These are phyloP conservation scores for Rhodofomes roseus DNA, from an alignment of 1,284 basidiomycete genomes.

Conservation along the genomic window DNA sequence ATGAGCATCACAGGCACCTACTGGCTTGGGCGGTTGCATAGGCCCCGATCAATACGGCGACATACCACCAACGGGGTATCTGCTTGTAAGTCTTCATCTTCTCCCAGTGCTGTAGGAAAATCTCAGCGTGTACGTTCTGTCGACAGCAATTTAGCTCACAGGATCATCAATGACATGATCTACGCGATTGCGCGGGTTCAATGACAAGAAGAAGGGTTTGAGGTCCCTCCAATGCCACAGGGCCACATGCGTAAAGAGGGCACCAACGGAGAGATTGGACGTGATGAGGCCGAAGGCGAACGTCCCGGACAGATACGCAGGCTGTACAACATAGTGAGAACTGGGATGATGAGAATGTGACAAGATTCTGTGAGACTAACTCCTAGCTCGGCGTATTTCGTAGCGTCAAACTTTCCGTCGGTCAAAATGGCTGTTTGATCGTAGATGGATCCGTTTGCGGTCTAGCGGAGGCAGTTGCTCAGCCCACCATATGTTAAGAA, in stretches of 20 bases:
- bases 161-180: conserved; percentile 24
- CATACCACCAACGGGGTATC: conserved; percentile 37
- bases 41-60: conserved; percentile 37
- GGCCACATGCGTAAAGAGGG: conserved; percentile 24
- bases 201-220: conserved; percentile 22
- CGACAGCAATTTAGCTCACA: conserved; percentile 10
- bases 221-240: conserved; percentile 37
- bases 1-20: background rate
- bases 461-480: background rate
- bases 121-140: background rate
- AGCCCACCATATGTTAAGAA: background rate
- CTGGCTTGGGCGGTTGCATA: conserved; percentile 40
- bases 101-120: conserved; percentile 31
- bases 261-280: conserved; percentile 24
- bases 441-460: conserved; percentile 35
- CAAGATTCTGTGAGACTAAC: conserved; percentile 6
- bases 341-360: background rate
- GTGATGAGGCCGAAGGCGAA: conserved; percentile 29
- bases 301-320: conserved; percentile 29
- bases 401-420: conserved; percentile 27
- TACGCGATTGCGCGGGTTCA: conserved; percentile 29
- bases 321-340: conserved; percentile 11
- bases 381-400: conserved; percentile 23
- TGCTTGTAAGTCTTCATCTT: conserved; percentile 57
- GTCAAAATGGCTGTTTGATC: conserved; percentile 37